Evolutionary conservation across 2,329 filamentous ascomycete genomes (phyloP), one percentile per base, ranked within the genome.

Genomic region (Paecilomyces dactylethromorphus): DNA sequence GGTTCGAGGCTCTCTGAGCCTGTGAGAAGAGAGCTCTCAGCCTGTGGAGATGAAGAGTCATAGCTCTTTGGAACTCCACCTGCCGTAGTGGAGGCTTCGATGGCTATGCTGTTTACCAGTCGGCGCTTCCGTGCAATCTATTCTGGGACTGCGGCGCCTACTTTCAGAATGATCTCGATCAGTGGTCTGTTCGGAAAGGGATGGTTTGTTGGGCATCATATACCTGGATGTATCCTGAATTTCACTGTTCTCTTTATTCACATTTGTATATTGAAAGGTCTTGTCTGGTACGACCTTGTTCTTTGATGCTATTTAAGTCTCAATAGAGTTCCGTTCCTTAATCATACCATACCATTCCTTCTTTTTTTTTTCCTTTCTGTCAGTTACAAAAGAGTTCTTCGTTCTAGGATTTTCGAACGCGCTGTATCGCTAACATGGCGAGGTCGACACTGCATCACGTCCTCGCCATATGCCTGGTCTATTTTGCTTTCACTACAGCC

Each of bases 71-170:
- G 32, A 31, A 56, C 60, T 29, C 29, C 33, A 24, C 49, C 18
- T n/a, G 50, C 15, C 35, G 18, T 22, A 18, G 31, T 65, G 64
- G 63, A 62, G 64, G 65, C 65, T 61, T 54, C 53, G 6, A 11
- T 60, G 49, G 54, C 57, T 50, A 45, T 55, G 45, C 59, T 54
- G 59, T 53, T 58, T 57, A 60, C 63, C 54, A 63, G 64, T 67
- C 66, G 68, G 68, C 64, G 64, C 59, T 58, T 65, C 50, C 54
- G 15, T 45, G 56, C 60, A 59, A 55, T 59, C 65, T 68, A 66
- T 68, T 69, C 64, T 67, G 60, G 62, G 66, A 66, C 57, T 53
- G 39, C 61, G 67, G 71, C 71, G 72, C 70, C 62, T 74, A 63
- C 67, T 60, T 62, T 61, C 59, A 58, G 59, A 60, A 62, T 59